Evolutionary conservation across 306 rosid species (phyloP).

Genomic region (Vigna radiata): DNA sequence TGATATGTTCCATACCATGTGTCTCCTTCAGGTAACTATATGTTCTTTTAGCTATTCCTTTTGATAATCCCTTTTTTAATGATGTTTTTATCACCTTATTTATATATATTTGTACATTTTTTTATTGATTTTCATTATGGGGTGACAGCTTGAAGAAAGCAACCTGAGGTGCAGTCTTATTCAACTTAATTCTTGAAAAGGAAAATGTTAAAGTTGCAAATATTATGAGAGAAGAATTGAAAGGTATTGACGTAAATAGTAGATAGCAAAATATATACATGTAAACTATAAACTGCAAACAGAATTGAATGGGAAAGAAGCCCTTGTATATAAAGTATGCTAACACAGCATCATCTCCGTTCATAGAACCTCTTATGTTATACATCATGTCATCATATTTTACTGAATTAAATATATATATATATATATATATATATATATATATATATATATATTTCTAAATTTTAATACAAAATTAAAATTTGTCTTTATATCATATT

Average conservation of each 20-base stretch:
- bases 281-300: not conserved
- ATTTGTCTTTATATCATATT: no score
- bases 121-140: not conserved
- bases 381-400: no score
- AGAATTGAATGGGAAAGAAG: not conserved
- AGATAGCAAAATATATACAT: no score
- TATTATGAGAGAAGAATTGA: not conserved
- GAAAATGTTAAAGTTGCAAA: conserved; percentile 29
- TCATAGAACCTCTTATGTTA: no score
- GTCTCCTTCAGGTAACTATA: conserved; percentile 60
- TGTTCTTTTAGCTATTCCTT: not conserved
- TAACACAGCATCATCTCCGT: not conserved
- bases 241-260: no score
- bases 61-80: not conserved
- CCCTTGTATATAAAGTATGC: not conserved
- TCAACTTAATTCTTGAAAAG: conserved; percentile 53
- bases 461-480: no score
- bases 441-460: no score
- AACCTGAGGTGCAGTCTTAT: conserved; percentile 58
- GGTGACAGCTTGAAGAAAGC: conserved; percentile 61
- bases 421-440: no score
- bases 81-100: no score
- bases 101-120: not conserved
- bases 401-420: no score
- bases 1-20: conserved; percentile 54